Conservation (phyloP, 352 stramenopile species). For the Phytophthora boehmeriae region DNA sequence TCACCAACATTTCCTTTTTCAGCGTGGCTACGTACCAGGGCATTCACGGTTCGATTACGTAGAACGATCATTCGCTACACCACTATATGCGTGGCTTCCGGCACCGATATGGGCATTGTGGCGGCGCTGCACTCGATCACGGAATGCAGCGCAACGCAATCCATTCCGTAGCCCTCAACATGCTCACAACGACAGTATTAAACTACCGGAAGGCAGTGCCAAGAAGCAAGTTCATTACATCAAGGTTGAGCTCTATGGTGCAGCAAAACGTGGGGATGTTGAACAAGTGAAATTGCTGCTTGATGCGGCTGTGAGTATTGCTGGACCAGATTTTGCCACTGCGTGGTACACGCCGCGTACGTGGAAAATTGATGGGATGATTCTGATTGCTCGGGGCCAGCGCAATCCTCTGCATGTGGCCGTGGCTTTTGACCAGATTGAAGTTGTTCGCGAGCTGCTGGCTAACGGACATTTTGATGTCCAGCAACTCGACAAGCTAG, state of each 20-base stretch:
- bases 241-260: slow-evolving; percentile 64
- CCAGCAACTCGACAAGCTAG: slow-evolving; percentile 75
- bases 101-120: slow-evolving; percentile 34
- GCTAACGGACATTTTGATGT: slow-evolving; percentile 67
- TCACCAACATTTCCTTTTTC: slow-evolving; percentile 80
- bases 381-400: slow-evolving; percentile 44
- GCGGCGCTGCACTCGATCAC: slow-evolving; percentile 19
- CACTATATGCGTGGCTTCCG: slow-evolving; percentile 49
- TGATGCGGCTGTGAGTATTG: slow-evolving; percentile 55
- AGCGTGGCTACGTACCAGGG: slow-evolving; percentile 63
- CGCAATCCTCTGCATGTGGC: slow-evolving; percentile 82
- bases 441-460: slow-evolving; percentile 71
- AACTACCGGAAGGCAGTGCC: slow-evolving; percentile 10
- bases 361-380: slow-evolving; percentile 23
- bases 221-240: slow-evolving; percentile 49
- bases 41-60: slow-evolving; percentile 72
- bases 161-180: slow-evolving; percentile 11
- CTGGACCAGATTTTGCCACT: slow-evolving; percentile 62
- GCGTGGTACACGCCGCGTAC: slow-evolving; percentile 60
- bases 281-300: slow-evolving; percentile 54
- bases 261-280: slow-evolving; percentile 66
- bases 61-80: slow-evolving; percentile 50
- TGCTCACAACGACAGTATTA: not conserved
- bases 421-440: slow-evolving; percentile 69
- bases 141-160: slow-evolving; percentile 9